Evolutionary conservation across 345 rosid species (phyloP), one percentile per base, ranked within the genome.

Genomic region (Lepidium africanum): DNA sequence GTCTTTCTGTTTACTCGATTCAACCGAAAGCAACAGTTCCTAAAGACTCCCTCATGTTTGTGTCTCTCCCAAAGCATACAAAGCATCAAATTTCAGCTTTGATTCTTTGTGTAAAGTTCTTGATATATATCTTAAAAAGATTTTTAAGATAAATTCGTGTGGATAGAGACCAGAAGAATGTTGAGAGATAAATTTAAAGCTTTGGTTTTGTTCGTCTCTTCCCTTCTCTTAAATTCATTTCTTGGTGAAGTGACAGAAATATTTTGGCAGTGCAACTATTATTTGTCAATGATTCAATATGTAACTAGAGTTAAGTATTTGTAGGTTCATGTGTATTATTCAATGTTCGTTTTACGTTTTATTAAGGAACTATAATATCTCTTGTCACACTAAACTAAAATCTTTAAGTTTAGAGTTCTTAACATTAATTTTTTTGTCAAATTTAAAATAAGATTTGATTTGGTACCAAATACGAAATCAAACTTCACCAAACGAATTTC

Each of bases 21-120:
- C 49, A 58, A 15, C 19, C 33, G 62, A 67, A 54, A 68, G 72
- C 55, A 55, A 67, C 46, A 48, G 65, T 59, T 69, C 51, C 19
- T 39, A 38, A 17, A 13, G 59, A 49, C 59, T 10, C 9, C 59
- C 51, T 69, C 73, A 17, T 69, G 48, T 59, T 59, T 48, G 51
- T 39, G 59, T 59, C 66, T 41, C 70, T 59, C 59, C 59, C 16
- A 27, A 49, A 38, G 16, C 15, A 39, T 45, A 59, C 66, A 59
- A 15, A 37, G 4, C 46, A 45, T 36, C 47, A 57, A 56, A 68
- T 10, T 21, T 21, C 21, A 45, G 47, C 72, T 56, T 67, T 56
- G n/a, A 15, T 56, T 66, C 17, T 65, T 64, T 35, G 10, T 16
- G 42, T 55, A 10, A 15, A 21, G 10, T 45, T 41, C 9, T 51